Conservation (phyloP, 129 eudicot genomes). For the Rutidosis leptorrhynchoides region DNA sequence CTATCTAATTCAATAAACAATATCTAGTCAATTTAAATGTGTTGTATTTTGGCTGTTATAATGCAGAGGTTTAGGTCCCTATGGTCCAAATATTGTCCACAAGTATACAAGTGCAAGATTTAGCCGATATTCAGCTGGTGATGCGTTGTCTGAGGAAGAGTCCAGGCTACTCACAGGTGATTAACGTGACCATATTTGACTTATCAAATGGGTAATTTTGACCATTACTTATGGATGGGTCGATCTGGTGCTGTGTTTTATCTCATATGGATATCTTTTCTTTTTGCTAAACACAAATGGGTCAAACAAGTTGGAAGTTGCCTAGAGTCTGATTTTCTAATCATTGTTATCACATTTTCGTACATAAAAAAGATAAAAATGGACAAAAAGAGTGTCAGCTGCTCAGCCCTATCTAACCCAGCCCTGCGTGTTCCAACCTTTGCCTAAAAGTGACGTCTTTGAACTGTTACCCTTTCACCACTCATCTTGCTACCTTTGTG, state of each 20-base stretch:
- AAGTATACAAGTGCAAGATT: conserved; percentile 77
- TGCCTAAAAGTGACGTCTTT: background rate
- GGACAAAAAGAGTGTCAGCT: background rate
- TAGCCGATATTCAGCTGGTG: conserved; percentile 61
- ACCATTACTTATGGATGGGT: background rate
- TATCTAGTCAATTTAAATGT: background rate
- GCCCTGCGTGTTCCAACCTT: background rate
- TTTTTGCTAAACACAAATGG: background rate
- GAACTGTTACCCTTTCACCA: background rate
- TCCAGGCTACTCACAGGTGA: conserved; percentile 75
- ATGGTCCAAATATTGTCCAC: conserved; percentile 84
- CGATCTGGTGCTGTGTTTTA: background rate
- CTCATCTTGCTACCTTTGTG: background rate
- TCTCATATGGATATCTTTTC: background rate
- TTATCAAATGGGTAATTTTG: background rate
- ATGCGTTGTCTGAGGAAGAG: conserved; percentile 56
- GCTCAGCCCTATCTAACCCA: background rate
- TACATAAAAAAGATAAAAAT: too few relatives aligned
- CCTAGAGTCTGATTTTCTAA: background rate
- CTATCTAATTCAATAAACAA: background rate
- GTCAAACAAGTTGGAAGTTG: background rate
- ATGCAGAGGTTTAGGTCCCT: conserved; percentile 89
- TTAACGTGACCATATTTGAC: conserved; percentile 15
- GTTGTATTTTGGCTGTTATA: conserved; percentile 13
- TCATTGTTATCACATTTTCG: background rate